Percentiles rank a stretch among this genome's conserved stretches.
Conservation (phyloP, 495 filamentous ascomycete species). For the Sporormia fimetaria region DNA sequence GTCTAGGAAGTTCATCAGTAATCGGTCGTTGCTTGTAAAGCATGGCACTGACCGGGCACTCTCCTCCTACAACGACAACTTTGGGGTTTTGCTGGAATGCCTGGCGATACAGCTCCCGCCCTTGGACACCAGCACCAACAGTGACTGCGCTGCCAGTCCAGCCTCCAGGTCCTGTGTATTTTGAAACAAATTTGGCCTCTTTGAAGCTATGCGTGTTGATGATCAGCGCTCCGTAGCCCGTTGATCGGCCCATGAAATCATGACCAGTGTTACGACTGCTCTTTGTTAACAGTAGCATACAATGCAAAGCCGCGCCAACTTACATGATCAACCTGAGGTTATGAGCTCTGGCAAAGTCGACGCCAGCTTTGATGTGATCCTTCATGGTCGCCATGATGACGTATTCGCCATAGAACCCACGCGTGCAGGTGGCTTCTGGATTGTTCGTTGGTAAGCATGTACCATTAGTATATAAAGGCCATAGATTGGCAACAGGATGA, state of each 20-base stretch:
- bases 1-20: conserved; percentile 4
- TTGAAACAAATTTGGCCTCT: conserved; percentile 27
- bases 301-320: too few relatives aligned
- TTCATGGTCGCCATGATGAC: conserved; percentile 22
- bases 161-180: conserved; percentile 27
- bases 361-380: conserved; percentile 21
- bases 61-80: conserved; percentile 22
- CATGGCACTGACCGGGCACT: conserved; percentile 15
- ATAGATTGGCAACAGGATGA: conserved; percentile 13
- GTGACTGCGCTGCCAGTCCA: conserved; percentile 40
- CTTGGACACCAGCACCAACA: conserved; percentile 41
- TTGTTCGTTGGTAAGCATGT: conserved; percentile 15
- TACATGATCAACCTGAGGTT: conserved; percentile 20
- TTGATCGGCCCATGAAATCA: conserved; percentile 25
- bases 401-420: conserved; percentile 16
- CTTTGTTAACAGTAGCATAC: background rate
- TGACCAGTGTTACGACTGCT: conserved; percentile 20
- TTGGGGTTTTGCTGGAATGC: conserved; percentile 2
- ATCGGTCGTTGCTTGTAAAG: background rate
- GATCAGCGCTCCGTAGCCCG: conserved; percentile 17
- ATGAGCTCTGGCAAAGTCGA: conserved; percentile 18
- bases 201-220: conserved; percentile 25
- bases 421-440: conserved; percentile 15
- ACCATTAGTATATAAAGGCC: conserved; percentile 23
- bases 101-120: conserved; percentile 33